A percentile compares a stretch with the other conserved stretches of the same genome.
Conservation (phyloP, 1,284 basidiomycete species). For the Cerrena zonata region DNA sequence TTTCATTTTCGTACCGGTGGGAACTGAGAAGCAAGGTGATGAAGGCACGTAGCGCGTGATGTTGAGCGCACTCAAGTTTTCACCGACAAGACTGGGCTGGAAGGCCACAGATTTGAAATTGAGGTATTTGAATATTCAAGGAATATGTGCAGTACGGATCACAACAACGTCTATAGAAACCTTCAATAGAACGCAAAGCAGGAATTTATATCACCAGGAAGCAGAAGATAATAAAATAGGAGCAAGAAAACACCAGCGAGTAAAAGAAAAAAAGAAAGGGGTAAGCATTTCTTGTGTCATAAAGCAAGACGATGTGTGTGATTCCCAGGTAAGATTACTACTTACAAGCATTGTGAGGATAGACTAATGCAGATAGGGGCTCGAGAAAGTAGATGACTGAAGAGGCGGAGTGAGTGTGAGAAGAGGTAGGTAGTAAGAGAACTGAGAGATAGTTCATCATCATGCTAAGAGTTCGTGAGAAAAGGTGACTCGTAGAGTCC, state of each 20-base stretch:
- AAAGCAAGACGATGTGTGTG: too few species aligned
- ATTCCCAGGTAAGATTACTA: too few species aligned
- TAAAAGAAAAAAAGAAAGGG: neutral
- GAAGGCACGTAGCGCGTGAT: neutral
- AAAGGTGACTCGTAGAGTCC: too few species aligned
- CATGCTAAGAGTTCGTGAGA: neutral
- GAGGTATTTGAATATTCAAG: neutral
- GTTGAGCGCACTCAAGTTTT: neutral
- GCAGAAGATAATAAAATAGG: too few species aligned
- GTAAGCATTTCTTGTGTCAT: neutral
- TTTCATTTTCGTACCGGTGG: too few species aligned
- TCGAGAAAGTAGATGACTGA: neutral
- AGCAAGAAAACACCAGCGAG: neutral
- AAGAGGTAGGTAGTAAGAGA: neutral
- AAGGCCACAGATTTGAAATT: neutral
- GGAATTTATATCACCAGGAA: too few species aligned
- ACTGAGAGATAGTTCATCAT: neutral
- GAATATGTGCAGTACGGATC: neutral
- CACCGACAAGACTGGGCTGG: neutral
- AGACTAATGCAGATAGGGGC: neutral
- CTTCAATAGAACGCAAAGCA: too few species aligned
- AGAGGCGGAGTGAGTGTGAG: too few species aligned
- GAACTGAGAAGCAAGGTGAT: too few species aligned
- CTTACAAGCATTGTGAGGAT: neutral
- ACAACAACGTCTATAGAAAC: neutral